phyloP scores from a whole-genome alignment of 1,284 basidiomycete species.

The Trichosporon inkin region DNA sequence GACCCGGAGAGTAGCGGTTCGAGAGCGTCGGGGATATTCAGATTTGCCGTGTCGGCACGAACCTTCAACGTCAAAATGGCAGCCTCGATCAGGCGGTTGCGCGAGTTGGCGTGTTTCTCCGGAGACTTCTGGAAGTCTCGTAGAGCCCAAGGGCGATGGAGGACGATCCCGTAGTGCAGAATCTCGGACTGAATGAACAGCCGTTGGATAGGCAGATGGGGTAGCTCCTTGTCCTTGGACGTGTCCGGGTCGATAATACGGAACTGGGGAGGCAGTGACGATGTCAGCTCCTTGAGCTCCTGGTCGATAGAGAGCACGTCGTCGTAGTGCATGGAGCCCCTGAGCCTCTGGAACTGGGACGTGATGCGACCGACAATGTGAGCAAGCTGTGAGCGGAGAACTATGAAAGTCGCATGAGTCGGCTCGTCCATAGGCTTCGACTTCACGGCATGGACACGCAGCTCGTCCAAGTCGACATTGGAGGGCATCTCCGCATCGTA shows the following conservation, averaged over 20 bases:
- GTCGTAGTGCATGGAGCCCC: slow-evolving; percentile 68
- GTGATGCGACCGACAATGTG: slow-evolving; percentile 70
- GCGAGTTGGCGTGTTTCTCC: slow-evolving; percentile 35
- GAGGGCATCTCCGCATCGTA: slow-evolving; percentile 56
- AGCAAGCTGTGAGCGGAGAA: slow-evolving; percentile 78
- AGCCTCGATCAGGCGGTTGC: slow-evolving; percentile 44
- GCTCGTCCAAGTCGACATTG: slow-evolving; percentile 68
- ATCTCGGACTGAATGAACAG: slow-evolving; percentile 50
- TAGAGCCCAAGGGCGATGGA: slow-evolving; percentile 49
- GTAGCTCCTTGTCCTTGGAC: slow-evolving; percentile 33
- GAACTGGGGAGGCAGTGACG: slow-evolving; percentile 61
- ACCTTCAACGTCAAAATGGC: slow-evolving; percentile 42
- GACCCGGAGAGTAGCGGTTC: slow-evolving; percentile 42
- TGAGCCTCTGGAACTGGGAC: slow-evolving; percentile 84
- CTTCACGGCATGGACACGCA: slow-evolving; percentile 23
- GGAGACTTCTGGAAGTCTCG: slow-evolving; percentile 32
- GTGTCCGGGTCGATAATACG: slow-evolving; percentile 34
- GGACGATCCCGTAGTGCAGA: slow-evolving; percentile 43
- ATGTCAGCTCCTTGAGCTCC: slow-evolving; percentile 71
- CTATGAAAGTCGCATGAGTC: slow-evolving; percentile 75
- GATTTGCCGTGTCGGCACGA: slow-evolving; percentile 18
- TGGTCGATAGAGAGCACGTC: slow-evolving; percentile 79
- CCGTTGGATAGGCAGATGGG: slow-evolving; percentile 43
- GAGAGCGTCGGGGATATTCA: slow-evolving; percentile 42
- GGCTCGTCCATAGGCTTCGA: slow-evolving; percentile 55